Conservation (phyloP, 768 basidiomycete species). For the Trametes sanguinea region DNA sequence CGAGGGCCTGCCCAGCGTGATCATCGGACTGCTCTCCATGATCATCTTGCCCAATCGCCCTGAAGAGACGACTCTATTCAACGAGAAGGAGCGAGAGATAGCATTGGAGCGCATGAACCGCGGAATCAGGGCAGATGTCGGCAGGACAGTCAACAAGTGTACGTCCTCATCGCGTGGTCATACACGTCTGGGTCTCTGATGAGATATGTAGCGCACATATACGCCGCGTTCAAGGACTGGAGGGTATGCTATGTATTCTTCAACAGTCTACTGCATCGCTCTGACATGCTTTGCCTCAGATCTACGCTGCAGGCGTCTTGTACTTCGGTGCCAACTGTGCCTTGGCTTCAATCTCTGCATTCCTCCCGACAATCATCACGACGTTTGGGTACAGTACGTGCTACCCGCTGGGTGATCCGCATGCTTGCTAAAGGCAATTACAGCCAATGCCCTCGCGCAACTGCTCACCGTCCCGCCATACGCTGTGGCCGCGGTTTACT, state of each 20-base stretch:
- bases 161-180: constrained; percentile 3
- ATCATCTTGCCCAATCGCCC: constrained; percentile 69
- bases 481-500: constrained; percentile 61
- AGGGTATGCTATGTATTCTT: constrained; percentile 28
- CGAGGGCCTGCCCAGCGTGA: constrained; percentile 70
- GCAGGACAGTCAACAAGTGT: constrained; percentile 67
- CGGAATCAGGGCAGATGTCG: constrained; percentile 63
- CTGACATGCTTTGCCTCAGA: constrained; percentile 34
- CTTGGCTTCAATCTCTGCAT: constrained; percentile 78
- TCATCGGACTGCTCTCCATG: constrained; percentile 59
- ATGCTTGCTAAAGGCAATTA: constrained; percentile 25
- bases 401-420: constrained; percentile 46
- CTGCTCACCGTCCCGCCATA: constrained; percentile 81
- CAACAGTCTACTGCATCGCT: too few species aligned
- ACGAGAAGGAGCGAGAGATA: constrained; percentile 51
- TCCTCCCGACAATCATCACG: constrained; percentile 79
- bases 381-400: constrained; percentile 72
- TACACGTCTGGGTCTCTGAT: not conserved
- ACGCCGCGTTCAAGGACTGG: constrained; percentile 71
- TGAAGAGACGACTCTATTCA: constrained; percentile 65
- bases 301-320: constrained; percentile 67
- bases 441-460: constrained; percentile 65
- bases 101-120: constrained; percentile 71
- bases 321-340: constrained; percentile 80
- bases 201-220: constrained; percentile 52